Base-by-base conservation (phyloP, 2,329 filamentous ascomycete genomes). In the Arthrobotrys iridis region DNA sequence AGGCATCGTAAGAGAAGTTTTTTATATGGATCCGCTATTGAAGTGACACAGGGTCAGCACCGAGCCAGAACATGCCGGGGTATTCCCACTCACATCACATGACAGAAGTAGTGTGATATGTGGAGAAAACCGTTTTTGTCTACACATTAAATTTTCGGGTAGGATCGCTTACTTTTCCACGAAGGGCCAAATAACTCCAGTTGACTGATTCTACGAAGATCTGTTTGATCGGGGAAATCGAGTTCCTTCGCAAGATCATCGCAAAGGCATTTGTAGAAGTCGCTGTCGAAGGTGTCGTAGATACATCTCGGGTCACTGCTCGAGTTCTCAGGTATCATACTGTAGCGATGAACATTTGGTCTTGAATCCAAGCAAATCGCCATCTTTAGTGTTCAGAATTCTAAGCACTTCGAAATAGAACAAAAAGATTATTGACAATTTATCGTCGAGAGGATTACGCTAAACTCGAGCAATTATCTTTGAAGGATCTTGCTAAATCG, bases 241-340 rank as follows among this genome's bases (percentile, higher is more conserved):
- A 76, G 65, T 43, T 76, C 72, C 37, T 76, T 71, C 2, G 72
- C 72, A 3, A 76, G 72, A 28, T 76, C 72, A 41, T 76, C 71
- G 41, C 63, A 75, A 20, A 75, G 71, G 22, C 71, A 75, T 37
- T 75, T 75, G 71, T 75, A 75, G 33, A 75, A 75, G 26, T 75
- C 71, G 40, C 71, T 67, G 41, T 75, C 71, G 40, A 75, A 75
- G 18, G 58, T 37, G 24, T 68, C 57, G 41, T 68, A 75, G 18
- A 41, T 59, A 45, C 57, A 75, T 15, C 50, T 26, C 7, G 48
- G 35, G 48, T 66, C 40, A 26, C 41, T 40, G n/a, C 20, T 37
- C 18, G 50, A 66, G 11, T 28, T 33, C 35, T 52, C 43, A 10
- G 40, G 18, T 28, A 59, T 28, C 15, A 68, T 68, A 33, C 46